phyloP scores from a whole-genome alignment of 345 rosid genomes.

The Moricandia arvensis region DNA sequence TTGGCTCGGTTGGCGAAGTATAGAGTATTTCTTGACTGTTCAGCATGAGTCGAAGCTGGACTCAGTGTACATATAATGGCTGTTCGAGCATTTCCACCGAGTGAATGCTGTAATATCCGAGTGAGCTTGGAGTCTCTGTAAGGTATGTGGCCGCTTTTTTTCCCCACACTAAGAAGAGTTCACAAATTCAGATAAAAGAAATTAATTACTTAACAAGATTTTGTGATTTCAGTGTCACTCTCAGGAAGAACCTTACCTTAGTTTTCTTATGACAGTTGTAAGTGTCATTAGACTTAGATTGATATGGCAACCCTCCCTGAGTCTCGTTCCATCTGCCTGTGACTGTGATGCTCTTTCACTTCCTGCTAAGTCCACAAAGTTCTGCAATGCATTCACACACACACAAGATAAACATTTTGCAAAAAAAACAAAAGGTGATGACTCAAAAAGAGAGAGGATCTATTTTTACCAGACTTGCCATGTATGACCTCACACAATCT shows the following conservation, averaged over 20 bases:
- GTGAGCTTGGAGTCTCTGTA: conserved; percentile 98
- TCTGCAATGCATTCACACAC: conserved; percentile 52
- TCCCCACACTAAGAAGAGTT: conserved; percentile 66
- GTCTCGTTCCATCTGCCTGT: conserved; percentile 92
- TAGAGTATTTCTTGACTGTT: conserved; percentile 97
- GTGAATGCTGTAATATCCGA: conserved; percentile 95
- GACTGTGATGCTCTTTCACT: conserved; percentile 99
- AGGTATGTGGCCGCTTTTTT: conserved; percentile 91
- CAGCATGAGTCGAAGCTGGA: conserved; percentile 86
- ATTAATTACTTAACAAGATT: neutral
- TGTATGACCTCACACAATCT: conserved; percentile 90
- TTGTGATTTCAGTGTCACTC: neutral
- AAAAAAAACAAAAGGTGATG: conserved; percentile 45
- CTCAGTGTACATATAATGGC: conserved; percentile 97
- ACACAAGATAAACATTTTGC: too few relatives aligned
- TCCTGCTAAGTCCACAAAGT: conserved; percentile 99
- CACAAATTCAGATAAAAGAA: conserved; percentile 11
- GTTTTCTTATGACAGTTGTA: conserved; percentile 95
- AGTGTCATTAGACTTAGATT: conserved; percentile 98
- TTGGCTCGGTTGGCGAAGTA: conserved; percentile 95
- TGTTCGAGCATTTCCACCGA: conserved; percentile 98
- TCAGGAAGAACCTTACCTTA: conserved; percentile 54
- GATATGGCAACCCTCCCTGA: conserved; percentile 98
- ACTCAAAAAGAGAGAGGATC: neutral
- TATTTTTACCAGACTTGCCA: conserved; percentile 84